Base-by-base conservation (phyloP, 495 filamentous ascomycete species). In the Letharia lupina region DNA sequence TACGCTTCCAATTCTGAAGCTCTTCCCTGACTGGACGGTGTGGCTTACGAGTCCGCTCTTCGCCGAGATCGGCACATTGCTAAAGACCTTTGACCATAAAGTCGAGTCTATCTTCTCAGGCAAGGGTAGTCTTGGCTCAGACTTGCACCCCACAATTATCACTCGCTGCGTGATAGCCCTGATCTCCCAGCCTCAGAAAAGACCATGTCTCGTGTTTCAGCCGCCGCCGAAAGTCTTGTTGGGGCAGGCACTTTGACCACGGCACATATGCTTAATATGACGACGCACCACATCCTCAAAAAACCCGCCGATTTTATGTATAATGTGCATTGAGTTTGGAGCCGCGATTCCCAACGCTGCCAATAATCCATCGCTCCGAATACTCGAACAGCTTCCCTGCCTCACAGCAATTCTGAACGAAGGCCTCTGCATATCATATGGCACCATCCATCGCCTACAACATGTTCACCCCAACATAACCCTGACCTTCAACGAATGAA, bases 371-470 rank as follows among this genome's bases (percentile, higher is more conserved):
- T 39, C 37, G 15, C 61, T 71, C 11, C 44, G 47, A 48, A 41
- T 64, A 2, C 62, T 78, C 16, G 78, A 79, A 63, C 69, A 71
- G 28, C 56, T 79, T 3, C 73, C 75, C 13, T 79, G 75, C 40
- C 62, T 79, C 4, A 68, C 69, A 10, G 80, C 76, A n/a, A 69
- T 79, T 31, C 73, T 83, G 59, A 70, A 79, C 31, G 80, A 83
- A 64, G 71, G 72, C 28, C 47, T 68, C 18, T 63, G 66, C 39
- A 28, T 68, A 11, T 60, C 40, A 28, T 74, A 75, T 10, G 80
- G 71, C 1, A 65, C 77, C 6, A 74, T 68, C 39, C 76, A 79
- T 0, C 70, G 77, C 1, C 69, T 77, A 12, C 71, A 74, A 15
- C 75, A 79, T 18, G 72, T 79, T 23, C 69, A 73, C 0, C 77